Base-by-base conservation (phyloP, 805 yeast genomes). In the Isabelozyma rhagii region DNA sequence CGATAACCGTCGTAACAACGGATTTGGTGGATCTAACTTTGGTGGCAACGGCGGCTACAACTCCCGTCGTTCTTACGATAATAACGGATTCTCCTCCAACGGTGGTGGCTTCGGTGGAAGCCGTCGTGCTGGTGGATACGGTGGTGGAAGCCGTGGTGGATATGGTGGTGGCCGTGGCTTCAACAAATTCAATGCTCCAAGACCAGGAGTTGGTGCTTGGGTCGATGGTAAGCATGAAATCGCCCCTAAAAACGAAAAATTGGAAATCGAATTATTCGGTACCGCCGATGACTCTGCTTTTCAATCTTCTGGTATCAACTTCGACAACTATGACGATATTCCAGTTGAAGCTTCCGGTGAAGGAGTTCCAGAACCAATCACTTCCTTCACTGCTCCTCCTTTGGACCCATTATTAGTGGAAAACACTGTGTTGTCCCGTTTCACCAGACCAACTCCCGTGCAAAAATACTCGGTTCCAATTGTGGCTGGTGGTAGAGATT, bases 271-370 rank as follows among this genome's bases (percentile, higher is more conserved):
- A 63, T 77, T 94, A 54, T 96, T 88, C 61, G 99, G 99, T 63
- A 76, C 80, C 45, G 79, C 79, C 47, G 89, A 85, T 48, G 96
- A 85, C 62, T 79, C 90, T 60, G 63, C 67, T 39, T 83, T 85
- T 77, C 97, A 89, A 78, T 84, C 96, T 47, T 87, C 97, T 39
- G 99, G 99, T 80, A 94, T 94, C 75, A 94, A 94, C 78, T 94
- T 94, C 66, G 99, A 96, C 72, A 91, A 89, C 79, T 94, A 94
- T 73, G 99, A 94, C 69, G 98, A 96, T 52, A 94, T 94, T 56
- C 99, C 99, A 53, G 97, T 94, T 55, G 98, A 94, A 74, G 99
- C 97, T 45, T 75, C 96, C 45, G 99, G 99, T 75, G 87, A 86
- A 39, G 83, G 87, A 53, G 96, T 90, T 49, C 99, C 99, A 54